phyloP scores from a whole-genome alignment of 202 grass and related monocot genomes.

The Alloteropsis angusta region DNA sequence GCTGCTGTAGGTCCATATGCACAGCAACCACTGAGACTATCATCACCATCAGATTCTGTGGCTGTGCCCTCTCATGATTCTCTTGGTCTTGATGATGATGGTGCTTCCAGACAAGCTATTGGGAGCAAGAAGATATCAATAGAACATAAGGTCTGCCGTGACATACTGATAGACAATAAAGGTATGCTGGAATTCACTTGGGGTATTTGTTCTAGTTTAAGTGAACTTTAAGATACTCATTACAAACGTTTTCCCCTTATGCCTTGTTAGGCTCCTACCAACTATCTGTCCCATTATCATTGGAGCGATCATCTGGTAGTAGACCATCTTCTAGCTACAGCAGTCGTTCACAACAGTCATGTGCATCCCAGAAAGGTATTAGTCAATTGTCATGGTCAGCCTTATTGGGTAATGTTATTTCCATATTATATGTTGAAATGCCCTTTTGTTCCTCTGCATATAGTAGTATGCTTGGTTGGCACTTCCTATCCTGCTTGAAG shows the following conservation, averaged over 20 bases:
- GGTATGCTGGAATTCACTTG: slow-evolving; percentile 17
- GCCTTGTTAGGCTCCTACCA: slow-evolving; percentile 43
- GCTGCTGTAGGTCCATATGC: slow-evolving; percentile 15
- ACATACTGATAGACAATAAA: slow-evolving; percentile 24
- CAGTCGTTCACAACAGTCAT: slow-evolving; percentile 42
- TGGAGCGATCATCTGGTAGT: slow-evolving; percentile 34
- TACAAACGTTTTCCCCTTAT: neutral
- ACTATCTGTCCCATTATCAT: slow-evolving; percentile 28
- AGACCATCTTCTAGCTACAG: slow-evolving; percentile 68
- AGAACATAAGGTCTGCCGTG: slow-evolving; percentile 18
- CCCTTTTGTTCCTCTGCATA: neutral
- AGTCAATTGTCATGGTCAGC: neutral
- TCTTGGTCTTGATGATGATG: slow-evolving; percentile 20
- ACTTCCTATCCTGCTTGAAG: too few relatives aligned
- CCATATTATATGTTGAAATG: neutral
- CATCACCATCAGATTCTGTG: slow-evolving; percentile 33
- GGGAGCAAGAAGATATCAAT: slow-evolving; percentile 30
- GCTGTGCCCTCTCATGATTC: slow-evolving; percentile 30
- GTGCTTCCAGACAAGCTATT: slow-evolving; percentile 38
- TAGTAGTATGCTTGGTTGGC: neutral
- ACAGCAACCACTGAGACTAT: slow-evolving; percentile 2
- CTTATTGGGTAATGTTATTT: neutral
- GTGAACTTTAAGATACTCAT: neutral
- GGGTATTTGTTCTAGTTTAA: neutral
- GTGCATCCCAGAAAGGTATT: slow-evolving; percentile 60